Base-by-base conservation (phyloP, 140 eudicot species). In the Cichorium intybus region DNA sequence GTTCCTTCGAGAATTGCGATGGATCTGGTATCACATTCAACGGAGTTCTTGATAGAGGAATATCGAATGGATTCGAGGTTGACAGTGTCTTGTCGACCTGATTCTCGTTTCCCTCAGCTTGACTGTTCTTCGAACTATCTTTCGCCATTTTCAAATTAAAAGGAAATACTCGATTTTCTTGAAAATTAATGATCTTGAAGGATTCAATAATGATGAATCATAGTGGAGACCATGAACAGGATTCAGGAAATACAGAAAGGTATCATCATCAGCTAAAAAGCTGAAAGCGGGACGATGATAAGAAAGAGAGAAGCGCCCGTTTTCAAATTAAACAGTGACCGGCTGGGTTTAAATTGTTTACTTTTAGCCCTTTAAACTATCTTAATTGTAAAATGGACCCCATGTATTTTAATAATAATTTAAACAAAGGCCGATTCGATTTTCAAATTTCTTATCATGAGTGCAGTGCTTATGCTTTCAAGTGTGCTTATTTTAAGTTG, bases 21-120 rank as follows among this genome's bases (percentile, higher is more conserved):
- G 95, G 95, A 77, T 89, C 96, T 61, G 85, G 81, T 48, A 89
- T 89, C 11, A 80, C 49, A 51, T 78, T 79, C 35, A 89, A 75
- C 11, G 97, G 97, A 6, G 83, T 31, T 29, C 97, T 62, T 1
- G 82, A 58, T 6, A 71, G 60, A n/a, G 82, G 48, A n/a, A 52
- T 24, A 26, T 76, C 68, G 24, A 61, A 12, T 6, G 76, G 66
- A 65, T 47, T 67, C 21, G 47, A 45, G 62, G 31, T 63, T 17
- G 47, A 51, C 2, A 43, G 41, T 11, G 54, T 27, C 43, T 41
- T 77, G 24, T 72, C 77, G 56, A 80, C 70, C 16, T 71, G 79
- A 23, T 87, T 87, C 68, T 84, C 93, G 69, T 68, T 73, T 48
- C 52, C 77, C 43, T 74, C 76, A 0, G 64, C n/a, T 68, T 63